These are phyloP conservation scores for Talaromyces sp. DNA, from an alignment of 2,329 filamentous ascomycete species.

Conservation along the genomic window DNA sequence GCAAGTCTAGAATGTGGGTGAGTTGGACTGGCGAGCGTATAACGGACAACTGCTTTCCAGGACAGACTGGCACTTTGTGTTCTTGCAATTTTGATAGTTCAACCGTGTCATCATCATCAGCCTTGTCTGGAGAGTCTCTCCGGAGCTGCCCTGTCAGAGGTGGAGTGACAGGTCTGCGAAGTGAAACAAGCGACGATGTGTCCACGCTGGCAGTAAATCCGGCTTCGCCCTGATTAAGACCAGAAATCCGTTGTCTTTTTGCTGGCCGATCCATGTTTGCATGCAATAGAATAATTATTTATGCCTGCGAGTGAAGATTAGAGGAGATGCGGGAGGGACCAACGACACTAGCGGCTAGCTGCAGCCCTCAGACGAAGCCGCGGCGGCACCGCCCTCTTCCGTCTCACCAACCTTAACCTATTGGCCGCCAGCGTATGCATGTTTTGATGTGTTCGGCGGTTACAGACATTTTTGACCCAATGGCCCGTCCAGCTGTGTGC, in stretches of 20 bases:
- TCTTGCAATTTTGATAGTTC: background rate
- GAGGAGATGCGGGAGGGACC: too few species aligned
- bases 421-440: background rate
- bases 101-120: background rate
- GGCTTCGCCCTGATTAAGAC: background rate
- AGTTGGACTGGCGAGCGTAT: constrained; percentile 65
- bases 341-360: too few species aligned
- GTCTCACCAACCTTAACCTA: background rate
- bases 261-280: background rate
- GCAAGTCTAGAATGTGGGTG: constrained; percentile 62
- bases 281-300: too few species aligned
- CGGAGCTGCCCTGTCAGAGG: constrained; percentile 8
- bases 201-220: background rate
- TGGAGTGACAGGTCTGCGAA: constrained; percentile 26
- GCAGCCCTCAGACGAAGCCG: background rate
- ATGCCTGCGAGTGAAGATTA: too few species aligned
- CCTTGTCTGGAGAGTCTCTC: background rate
- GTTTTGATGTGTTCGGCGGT: background rate
- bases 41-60: constrained; percentile 9
- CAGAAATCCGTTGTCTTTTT: constrained; percentile 1
- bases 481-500: background rate
- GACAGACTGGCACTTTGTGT: background rate
- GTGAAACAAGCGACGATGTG: constrained; percentile 17
- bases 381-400: background rate
- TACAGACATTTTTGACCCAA: background rate